Evolutionary conservation across 768 basidiomycete species (phyloP), one percentile per base, ranked within the genome.

Genomic region (Mycena belliarum): DNA sequence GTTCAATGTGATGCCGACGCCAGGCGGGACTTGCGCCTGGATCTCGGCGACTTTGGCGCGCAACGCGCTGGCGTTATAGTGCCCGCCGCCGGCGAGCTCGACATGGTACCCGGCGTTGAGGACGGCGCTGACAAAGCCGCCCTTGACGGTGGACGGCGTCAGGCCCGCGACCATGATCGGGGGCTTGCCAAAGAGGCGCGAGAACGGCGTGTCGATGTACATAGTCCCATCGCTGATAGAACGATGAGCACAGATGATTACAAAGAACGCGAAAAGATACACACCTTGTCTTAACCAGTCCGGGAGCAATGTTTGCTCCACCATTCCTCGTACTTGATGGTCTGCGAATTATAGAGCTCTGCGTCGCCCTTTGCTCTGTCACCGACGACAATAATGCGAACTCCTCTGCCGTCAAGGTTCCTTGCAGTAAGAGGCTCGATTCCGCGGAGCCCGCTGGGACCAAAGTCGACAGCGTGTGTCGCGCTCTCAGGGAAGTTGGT

Each of bases 151-250:
- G 1, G 89, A 89, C 0, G 97, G 97, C 0, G 97, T 99, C 97
- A 99, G 98, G 57, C 97, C 97, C 47, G 95, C 96, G 37, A 99
- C 95, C 97, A 98, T 98, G 74, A 99, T 89, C 32, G 97, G 97
- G 4, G 97, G 87, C 76, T 98, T 99, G 66, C 94, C 93, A 40
- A 99, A 74, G 42, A 99, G 83, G 58, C 97, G 91, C 48, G 96
- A 96, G 82, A 98, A 96, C 5, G 94, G 90, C 0, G 96, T 98
- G 72, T 99, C 95, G 66, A 99, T 81, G 72, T 95, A 88, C 51
- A 98, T 77, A 60, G 84, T 87, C 33, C 97, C 97, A 73, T 98
- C 94, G 64, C 92, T 96, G 58, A n/a, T n/a, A n/a, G 33, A 60
- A 14, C 42, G 20, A 18, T 35, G 29, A 26, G 25, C 35, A 9